Base-by-base conservation (phyloP, 1,284 basidiomycete species). In the Lentinula novae-zelandiae region DNA sequence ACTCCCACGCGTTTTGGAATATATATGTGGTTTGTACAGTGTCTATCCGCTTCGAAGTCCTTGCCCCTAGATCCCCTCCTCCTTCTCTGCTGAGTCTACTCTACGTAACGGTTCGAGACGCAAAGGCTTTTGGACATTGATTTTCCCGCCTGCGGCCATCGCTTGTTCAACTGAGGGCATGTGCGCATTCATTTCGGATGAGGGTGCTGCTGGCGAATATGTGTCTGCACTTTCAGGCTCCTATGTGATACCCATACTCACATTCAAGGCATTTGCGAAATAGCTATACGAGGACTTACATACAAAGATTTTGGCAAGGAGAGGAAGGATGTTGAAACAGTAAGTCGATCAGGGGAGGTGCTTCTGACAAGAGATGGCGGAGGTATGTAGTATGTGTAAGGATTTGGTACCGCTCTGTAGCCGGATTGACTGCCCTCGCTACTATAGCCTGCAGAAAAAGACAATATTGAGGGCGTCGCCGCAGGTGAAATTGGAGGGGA, bases 161-260 rank as follows among this genome's bases (percentile, higher is more conserved):
- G 42, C 42, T 40, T 31, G 27, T 27, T 27, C 27, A 27, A 27
- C 27, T 27, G 22, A 40, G 58, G 12, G 58, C 53, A 44, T 60
- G 17, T 27, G 31, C 49, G 22, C 39, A 42, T 61, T 58, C 55
- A 61, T 51, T 38, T 51, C 50, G 5, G 60, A 61, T n/a, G 60
- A 61, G 7, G 48, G 48, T 33, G 40, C 56, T 38, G 60, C 60
- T 15, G 60, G 60, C 13, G 60, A 56, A 34, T 42, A 58, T 34
- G 59, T 48, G 13, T 27, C 46, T 15, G 46, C 60, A 20, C 20
- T 33, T 5, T 10, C 27, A 36, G 54, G 53, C 6, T 61, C 60
- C 60, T 61, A 31, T 8, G 20, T 4, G 12, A 50, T 17, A 5
- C n/a, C 27, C 4, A 42, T 27, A 51, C 20, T 27, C 20, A 17